Base-by-base conservation (phyloP, 345 rosid genomes). In the Hirschfeldia incana region DNA sequence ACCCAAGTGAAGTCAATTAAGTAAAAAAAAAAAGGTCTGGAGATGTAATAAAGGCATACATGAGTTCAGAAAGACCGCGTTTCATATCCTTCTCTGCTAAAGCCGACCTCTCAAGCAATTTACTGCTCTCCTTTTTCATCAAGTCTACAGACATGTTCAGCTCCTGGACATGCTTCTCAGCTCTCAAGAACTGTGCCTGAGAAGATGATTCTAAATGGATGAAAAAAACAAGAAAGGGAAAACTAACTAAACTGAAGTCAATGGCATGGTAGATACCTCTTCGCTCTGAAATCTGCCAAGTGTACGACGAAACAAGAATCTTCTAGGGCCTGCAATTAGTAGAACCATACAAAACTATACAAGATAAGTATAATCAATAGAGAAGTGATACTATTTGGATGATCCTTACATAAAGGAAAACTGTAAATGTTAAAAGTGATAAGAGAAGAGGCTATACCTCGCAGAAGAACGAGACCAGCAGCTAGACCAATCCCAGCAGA, bases 81-180 rank as follows among this genome's bases (percentile, higher is more conserved):
- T 83, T 89, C 97, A 91, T 90, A 6, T 90, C 99, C 61, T 86
- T 88, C 70, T 93, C 98, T 7, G 99, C 98, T 78, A 89, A 88
- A 68, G 92, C 84, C 61, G 97, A 87, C 84, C 99, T 88, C 26
- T n/a, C 96, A 76, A 91, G 89, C 76, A 95, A 81, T 82, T 93
- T 95, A 78, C 27, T 78, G 79, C 96, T 91, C 80, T 93, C 99
- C 29, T 86, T 95, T 82, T 89, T 93, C 97, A 93, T 87, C 76
- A 93, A 53, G 72, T 87, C 95, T 79, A 90, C 94, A 75, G 99
- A 89, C 58, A 89, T 75, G 79, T 77, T 84, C 81, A 93, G 76
- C 73, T 87, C 91, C 74, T 91, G 88, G 67, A 95, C 86, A 67
- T 81, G 87, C 81, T 91, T 95, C 87, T 95, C 99, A 70, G 94